A percentile compares a stretch with the other conserved stretches of the same genome.
These are phyloP conservation scores for Lachancea waltii DNA, from an alignment of 805 yeast species.

Conservation along the genomic window DNA sequence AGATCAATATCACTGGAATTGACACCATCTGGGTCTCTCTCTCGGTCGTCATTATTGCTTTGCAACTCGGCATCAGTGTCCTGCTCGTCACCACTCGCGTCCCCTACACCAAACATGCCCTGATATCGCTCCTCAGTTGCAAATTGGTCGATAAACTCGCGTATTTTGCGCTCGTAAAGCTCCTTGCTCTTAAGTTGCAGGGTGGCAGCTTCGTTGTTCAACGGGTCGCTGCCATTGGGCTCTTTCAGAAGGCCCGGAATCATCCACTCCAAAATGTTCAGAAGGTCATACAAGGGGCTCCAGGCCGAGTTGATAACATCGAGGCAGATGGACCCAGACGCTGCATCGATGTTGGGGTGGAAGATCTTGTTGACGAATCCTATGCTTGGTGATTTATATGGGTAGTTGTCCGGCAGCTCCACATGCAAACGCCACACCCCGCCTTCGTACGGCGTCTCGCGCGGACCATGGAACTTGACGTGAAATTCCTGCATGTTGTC, in stretches of 20 bases:
- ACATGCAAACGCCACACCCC: slow-evolving; percentile 90
- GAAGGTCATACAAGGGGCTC: slow-evolving; percentile 94
- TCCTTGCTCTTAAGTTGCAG: slow-evolving; percentile 63
- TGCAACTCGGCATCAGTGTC: slow-evolving; percentile 32
- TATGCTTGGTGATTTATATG: slow-evolving; percentile 91
- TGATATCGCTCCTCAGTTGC: slow-evolving; percentile 42
- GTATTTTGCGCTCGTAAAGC: slow-evolving; percentile 62
- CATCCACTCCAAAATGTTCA: slow-evolving; percentile 87
- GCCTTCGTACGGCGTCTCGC: slow-evolving; percentile 78
- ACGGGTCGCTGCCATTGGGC: slow-evolving; percentile 92
- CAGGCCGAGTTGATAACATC: slow-evolving; percentile 97
- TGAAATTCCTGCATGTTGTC: slow-evolving; percentile 82
- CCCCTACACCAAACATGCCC: slow-evolving; percentile 41
- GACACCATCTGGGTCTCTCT: slow-evolving; percentile 3
- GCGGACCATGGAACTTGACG: slow-evolving; percentile 83
- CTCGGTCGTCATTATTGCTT: slow-evolving; percentile 18
- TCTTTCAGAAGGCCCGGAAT: slow-evolving; percentile 85
- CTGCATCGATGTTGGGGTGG: slow-evolving; percentile 93
- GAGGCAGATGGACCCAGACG: slow-evolving; percentile 84
- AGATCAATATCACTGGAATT: background rate
- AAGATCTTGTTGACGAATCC: slow-evolving; percentile 87
- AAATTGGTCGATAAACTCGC: slow-evolving; percentile 63
- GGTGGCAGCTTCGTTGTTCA: slow-evolving; percentile 84
- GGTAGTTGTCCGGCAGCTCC: slow-evolving; percentile 91
- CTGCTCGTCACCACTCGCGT: slow-evolving; percentile 44